Conservation (phyloP, 805 yeast species). For the Candida manassasensis region DNA sequence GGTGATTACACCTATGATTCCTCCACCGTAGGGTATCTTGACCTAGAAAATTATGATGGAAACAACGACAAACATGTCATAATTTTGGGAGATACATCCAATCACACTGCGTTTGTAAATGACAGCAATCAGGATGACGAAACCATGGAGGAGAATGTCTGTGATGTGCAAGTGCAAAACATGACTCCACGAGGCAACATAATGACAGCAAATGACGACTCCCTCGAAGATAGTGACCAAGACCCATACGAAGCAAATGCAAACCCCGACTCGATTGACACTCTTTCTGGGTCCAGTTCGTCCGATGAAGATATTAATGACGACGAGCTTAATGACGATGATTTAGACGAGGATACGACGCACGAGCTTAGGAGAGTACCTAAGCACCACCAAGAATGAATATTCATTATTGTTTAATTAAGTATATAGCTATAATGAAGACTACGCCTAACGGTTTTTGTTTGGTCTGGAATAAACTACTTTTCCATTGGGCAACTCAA, state of each 20-base stretch:
- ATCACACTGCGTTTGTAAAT: conserved; percentile 29
- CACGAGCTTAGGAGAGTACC: conserved; percentile 41
- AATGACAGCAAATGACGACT: not conserved
- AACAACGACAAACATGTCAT: conserved; percentile 20
- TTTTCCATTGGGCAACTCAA: conserved; percentile 59
- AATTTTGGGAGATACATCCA: conserved; percentile 31
- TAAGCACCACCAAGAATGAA: conserved; percentile 20
- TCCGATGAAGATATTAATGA: conserved; percentile 27
- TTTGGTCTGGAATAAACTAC: conserved; percentile 37
- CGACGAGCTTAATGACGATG: conserved; percentile 12
- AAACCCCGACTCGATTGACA: conserved; percentile 22
- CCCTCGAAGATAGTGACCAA: conserved; percentile 9
- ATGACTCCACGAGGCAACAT: not conserved
- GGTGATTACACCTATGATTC: conserved; percentile 24
- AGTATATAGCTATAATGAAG: not conserved
- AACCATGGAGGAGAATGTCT: conserved; percentile 18
- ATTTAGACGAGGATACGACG: conserved; percentile 18
- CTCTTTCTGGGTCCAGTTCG: conserved; percentile 42
- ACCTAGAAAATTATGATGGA: conserved; percentile 30
- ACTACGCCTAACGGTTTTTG: conserved; percentile 8
- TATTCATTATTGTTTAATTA: conserved; percentile 1
- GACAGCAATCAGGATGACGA: conserved; percentile 14
- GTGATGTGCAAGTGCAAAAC: conserved; percentile 7
- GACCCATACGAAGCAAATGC: conserved; percentile 20
- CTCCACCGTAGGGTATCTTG: conserved; percentile 36